These are phyloP conservation scores for Metschnikowia matae DNA, from an alignment of 805 yeast genomes.

Conservation along the genomic window DNA sequence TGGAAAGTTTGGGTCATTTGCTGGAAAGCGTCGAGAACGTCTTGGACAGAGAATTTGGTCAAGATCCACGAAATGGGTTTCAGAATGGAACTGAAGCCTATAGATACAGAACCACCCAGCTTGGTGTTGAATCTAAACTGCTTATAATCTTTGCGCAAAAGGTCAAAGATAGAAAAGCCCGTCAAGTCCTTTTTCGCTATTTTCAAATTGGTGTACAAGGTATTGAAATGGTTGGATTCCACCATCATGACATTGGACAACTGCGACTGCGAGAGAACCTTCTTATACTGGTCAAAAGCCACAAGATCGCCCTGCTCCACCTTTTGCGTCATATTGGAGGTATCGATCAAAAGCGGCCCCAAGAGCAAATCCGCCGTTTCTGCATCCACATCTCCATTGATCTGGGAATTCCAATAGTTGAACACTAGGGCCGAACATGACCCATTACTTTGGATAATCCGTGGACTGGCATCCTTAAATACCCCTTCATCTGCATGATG, in stretches of 20 bases:
- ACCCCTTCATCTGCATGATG: conserved; percentile 76
- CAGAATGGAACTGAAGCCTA: conserved; percentile 79
- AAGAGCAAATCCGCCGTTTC: conserved; percentile 47
- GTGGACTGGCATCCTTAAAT: conserved; percentile 50
- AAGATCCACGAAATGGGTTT: conserved; percentile 56
- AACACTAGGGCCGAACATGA: conserved; percentile 78
- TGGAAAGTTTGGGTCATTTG: conserved; percentile 17
- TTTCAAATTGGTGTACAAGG: conserved; percentile 26
- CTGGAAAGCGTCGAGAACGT: conserved; percentile 22
- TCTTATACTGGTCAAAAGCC: conserved; percentile 39
- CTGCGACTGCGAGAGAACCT: conserved; percentile 12
- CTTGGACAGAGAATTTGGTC: conserved; percentile 20
- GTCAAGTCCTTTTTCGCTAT: conserved; percentile 60
- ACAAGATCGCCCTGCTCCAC: conserved; percentile 57
- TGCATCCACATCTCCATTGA: conserved; percentile 12
- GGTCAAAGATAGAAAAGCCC: conserved; percentile 56
- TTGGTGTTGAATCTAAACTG: conserved; percentile 45
- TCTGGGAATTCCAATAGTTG: conserved; percentile 48
- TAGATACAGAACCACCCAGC: conserved; percentile 21
- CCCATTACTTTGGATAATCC: conserved; percentile 61
- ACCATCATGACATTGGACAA: conserved; percentile 14
- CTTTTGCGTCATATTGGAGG: conserved; percentile 60
- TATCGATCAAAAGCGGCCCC: conserved; percentile 75
- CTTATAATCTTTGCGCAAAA: conserved; percentile 82
- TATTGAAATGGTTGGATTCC: background rate